These are phyloP conservation scores for Claviceps maximensis DNA, from an alignment of 2,329 filamentous ascomycete species.

Conservation along the genomic window DNA sequence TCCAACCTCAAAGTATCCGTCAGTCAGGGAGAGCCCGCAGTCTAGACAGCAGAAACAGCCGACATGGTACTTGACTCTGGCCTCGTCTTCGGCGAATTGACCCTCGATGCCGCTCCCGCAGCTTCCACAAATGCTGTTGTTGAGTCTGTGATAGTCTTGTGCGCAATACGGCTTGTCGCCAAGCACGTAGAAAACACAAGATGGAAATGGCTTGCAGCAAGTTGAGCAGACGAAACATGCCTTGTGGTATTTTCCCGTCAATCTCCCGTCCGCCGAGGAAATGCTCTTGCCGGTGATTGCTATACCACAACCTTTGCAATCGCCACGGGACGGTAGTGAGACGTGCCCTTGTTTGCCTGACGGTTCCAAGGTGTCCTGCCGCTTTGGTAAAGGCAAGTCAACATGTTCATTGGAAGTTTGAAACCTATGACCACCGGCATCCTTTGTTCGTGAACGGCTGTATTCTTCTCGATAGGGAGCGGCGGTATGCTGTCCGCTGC, in stretches of 20 bases:
- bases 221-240: slow-evolving; percentile 85
- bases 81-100: slow-evolving; percentile 77
- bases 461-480: slow-evolving; percentile 4
- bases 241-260: slow-evolving; percentile 91
- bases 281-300: slow-evolving; percentile 82
- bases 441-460: slow-evolving; percentile 1
- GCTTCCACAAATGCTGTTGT: slow-evolving; percentile 68
- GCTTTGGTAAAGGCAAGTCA: not conserved
- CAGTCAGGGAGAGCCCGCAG: slow-evolving; percentile 58
- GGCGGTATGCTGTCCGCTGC: not conserved
- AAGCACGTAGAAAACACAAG: slow-evolving; percentile 84
- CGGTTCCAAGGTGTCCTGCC: slow-evolving; percentile 8
- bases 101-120: slow-evolving; percentile 86
- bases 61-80: slow-evolving; percentile 68
- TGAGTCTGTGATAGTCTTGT: slow-evolving; percentile 82
- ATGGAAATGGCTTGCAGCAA: slow-evolving; percentile 69
- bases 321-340: slow-evolving; percentile 44
- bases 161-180: slow-evolving; percentile 81
- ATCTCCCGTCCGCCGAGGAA: slow-evolving; percentile 79
- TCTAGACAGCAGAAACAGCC: slow-evolving; percentile 74
- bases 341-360: slow-evolving; percentile 27
- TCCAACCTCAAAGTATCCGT: slow-evolving; percentile 85
- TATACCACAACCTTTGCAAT: slow-evolving; percentile 70
- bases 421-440: not conserved
- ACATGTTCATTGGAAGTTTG: not conserved